These are phyloP conservation scores for Aureobasidium uvarum DNA, from an alignment of 2,329 filamentous ascomycete species.

Conservation along the genomic window DNA sequence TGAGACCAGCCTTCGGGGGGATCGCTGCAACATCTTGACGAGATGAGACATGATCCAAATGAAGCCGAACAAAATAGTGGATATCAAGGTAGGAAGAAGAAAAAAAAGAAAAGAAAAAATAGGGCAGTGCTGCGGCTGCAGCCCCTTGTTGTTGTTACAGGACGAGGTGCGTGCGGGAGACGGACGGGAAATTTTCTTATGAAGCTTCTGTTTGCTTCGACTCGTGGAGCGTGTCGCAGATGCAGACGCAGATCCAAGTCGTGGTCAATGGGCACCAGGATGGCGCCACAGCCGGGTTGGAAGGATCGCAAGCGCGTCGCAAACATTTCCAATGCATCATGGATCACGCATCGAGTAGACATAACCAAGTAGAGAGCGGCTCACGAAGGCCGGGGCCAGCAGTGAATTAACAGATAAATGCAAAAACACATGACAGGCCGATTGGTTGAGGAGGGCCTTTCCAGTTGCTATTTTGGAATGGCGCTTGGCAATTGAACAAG, in stretches of 20 bases:
- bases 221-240: slow-evolving; percentile 19
- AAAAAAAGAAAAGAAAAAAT: slow-evolving; percentile 7
- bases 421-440: slow-evolving; percentile 7
- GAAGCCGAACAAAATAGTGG: slow-evolving; percentile 3
- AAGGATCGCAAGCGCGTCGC: slow-evolving; percentile 16
- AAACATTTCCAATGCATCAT: not conserved
- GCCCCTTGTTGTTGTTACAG: slow-evolving; percentile 13
- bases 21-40: slow-evolving; percentile 18
- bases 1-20: slow-evolving; percentile 12
- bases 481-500: slow-evolving; percentile 8
- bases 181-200: slow-evolving; percentile 22
- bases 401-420: not conserved
- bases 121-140: not conserved
- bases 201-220: slow-evolving; percentile 21
- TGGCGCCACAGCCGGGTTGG: slow-evolving; percentile 20
- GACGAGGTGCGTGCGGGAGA: slow-evolving; percentile 20
- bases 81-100: not conserved
- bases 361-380: not conserved
- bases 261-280: slow-evolving; percentile 12
- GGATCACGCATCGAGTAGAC: not conserved
- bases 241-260: slow-evolving; percentile 16
- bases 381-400: not conserved
- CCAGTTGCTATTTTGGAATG: slow-evolving; percentile 8
- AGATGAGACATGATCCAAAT: slow-evolving; percentile 12
- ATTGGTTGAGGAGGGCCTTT: slow-evolving; percentile 20